phyloP scores from a whole-genome alignment of 1,284 basidiomycete genomes.

The Anthracocystis setariae region DNA sequence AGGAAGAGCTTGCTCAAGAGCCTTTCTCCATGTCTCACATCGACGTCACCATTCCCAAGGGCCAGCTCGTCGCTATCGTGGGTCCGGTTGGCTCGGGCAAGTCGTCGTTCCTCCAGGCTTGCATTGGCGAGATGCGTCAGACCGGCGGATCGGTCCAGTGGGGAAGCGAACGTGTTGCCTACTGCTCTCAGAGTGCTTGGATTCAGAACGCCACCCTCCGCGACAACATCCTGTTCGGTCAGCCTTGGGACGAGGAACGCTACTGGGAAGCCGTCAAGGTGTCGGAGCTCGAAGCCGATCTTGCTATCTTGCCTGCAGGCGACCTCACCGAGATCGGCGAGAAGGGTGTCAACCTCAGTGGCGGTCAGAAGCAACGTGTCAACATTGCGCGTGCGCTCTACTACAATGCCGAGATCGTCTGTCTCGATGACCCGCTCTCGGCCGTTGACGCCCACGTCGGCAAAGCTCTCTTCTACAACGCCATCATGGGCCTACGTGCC shows the following conservation, averaged over 20 bases:
- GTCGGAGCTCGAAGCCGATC: conserved; percentile 71
- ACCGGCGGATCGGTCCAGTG: conserved; percentile 56
- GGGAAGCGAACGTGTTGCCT: conserved; percentile 72
- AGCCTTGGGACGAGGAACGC: conserved; percentile 71
- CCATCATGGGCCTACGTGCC: conserved; percentile 55
- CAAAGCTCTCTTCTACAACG: conserved; percentile 66
- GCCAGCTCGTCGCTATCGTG: conserved; percentile 61
- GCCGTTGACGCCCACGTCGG: conserved; percentile 70
- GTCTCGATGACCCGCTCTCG: conserved; percentile 80
- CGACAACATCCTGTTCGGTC: conserved; percentile 70
- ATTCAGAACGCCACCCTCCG: conserved; percentile 84
- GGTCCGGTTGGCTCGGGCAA: conserved; percentile 67
- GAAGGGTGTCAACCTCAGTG: conserved; percentile 71
- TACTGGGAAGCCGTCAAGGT: conserved; percentile 66
- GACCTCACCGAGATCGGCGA: conserved; percentile 76
- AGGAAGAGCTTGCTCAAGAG: conserved; percentile 27
- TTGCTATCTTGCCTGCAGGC: conserved; percentile 78
- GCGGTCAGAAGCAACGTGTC: conserved; percentile 76
- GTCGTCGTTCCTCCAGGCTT: conserved; percentile 61
- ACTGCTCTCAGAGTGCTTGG: conserved; percentile 87
- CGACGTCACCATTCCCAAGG: conserved; percentile 47
- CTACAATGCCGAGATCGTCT: conserved; percentile 75
- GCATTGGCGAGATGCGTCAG: conserved; percentile 65
- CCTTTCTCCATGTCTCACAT: conserved; percentile 56
- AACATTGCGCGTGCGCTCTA: conserved; percentile 81